Base-by-base conservation (phyloP, 2,329 filamentous ascomycete species). In the Fusarium sp. region DNA sequence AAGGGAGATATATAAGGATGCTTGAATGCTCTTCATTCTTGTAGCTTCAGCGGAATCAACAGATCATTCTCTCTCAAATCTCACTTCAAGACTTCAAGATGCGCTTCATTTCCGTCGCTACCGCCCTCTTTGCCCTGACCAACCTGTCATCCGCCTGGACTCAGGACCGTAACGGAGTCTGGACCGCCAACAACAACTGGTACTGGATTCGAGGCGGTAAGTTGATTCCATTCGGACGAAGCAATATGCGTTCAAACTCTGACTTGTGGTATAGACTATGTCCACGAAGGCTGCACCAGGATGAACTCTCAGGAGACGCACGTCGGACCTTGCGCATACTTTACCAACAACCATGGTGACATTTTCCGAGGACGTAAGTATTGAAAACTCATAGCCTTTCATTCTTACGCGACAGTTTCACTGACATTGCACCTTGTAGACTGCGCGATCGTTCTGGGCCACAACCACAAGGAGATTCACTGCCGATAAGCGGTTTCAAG, bases 181-280 rank as follows among this genome's bases (percentile, higher is more conserved):
- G 65, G 65, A 58, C 50, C 5, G 65, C 65, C 14, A 68, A 68
- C 22, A 68, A 68, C 50, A 64, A 68, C 50, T 64, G 40, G 38
- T 59, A 68, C 22, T 68, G 65, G 65, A 68, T 68, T 9, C 22
- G 25, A n/a, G 60, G 60, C 25, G 60, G 65, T 59, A 33, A 58
- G 60, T 58, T 2, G 8, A 56, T 25, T 32, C 14, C 17, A 9
- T 10, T 27, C 3, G 33, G 6, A 15, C 25, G 22, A 40, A 40
- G 1, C 3, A 4, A 32, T 32, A 2, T 11, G 20, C 4, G 5
- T 11, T 7, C 20, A 27, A n/a, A 38, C 27, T 45, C 58, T 63
- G 12, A 66, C 58, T 15, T 17, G 5, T 57, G 25, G 14, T 30
- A 25, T 56, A 66, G 64, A 63, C n/a, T 15, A 37, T 7, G 35